phyloP scores from a whole-genome alignment of 495 filamentous ascomycete species.

The Chaetomidium leptoderma region DNA sequence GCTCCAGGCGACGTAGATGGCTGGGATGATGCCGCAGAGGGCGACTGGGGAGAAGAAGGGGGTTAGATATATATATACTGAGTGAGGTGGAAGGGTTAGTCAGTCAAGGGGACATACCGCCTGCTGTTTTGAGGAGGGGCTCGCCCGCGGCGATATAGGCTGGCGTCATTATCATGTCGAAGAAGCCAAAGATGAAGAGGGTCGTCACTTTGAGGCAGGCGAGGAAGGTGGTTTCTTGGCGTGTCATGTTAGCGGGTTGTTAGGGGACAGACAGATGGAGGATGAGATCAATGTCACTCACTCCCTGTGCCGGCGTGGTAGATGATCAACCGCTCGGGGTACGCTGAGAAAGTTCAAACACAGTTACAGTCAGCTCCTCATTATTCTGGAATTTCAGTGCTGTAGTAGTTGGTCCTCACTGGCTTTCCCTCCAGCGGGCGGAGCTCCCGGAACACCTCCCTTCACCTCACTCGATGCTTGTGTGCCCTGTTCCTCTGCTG shows the following conservation, averaged over 20 bases:
- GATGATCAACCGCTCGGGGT: slow-evolving; percentile 60
- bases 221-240: slow-evolving; percentile 53
- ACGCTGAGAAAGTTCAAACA: slow-evolving; percentile 23
- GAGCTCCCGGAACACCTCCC: background rate
- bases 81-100: background rate
- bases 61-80: slow-evolving; percentile 12
- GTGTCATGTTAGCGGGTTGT: background rate
- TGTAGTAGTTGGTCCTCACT: background rate
- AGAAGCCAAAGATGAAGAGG: slow-evolving; percentile 64
- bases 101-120: slow-evolving; percentile 23
- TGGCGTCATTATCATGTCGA: slow-evolving; percentile 57
- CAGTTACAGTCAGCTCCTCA: background rate
- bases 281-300: slow-evolving; percentile 10
- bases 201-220: slow-evolving; percentile 65
- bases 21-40: slow-evolving; percentile 57
- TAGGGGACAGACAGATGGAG: background rate
- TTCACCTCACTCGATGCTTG: background rate
- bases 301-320: slow-evolving; percentile 67
- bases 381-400: background rate
- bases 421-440: background rate
- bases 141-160: slow-evolving; percentile 48
- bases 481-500: background rate
- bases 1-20: slow-evolving; percentile 61
- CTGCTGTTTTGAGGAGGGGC: slow-evolving; percentile 40
- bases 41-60: slow-evolving; percentile 49